Evolutionary conservation across 2,329 filamentous ascomycete species (phyloP).

Genomic region (Penicillium capsulatum): DNA sequence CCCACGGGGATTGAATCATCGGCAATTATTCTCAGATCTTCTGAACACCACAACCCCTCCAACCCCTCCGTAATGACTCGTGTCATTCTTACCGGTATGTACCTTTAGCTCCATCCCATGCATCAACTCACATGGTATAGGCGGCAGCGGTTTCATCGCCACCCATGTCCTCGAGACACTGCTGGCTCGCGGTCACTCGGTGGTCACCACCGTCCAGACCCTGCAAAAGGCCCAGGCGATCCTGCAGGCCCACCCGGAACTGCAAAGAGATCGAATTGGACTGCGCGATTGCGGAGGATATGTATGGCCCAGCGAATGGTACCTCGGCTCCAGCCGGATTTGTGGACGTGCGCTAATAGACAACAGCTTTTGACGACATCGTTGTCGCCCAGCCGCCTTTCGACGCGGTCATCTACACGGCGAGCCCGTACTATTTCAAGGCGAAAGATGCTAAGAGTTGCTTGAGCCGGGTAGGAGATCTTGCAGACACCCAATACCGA

Average conservation of each 20-base stretch:
- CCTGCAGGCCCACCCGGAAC: constrained; percentile 35
- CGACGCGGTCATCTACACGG: constrained; percentile 67
- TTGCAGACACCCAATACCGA: too few relatives aligned
- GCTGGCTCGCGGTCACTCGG: constrained; percentile 51
- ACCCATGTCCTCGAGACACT: constrained; percentile 56
- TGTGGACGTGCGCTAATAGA: constrained; percentile 12
- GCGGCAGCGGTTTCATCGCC: constrained; percentile 59
- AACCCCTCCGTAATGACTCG: too few relatives aligned
- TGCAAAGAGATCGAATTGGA: constrained; percentile 51
- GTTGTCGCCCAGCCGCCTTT: constrained; percentile 58
- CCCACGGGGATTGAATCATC: too few relatives aligned
- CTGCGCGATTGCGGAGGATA: constrained; percentile 64
- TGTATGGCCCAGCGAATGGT: constrained; percentile 49
- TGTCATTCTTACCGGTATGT: constrained; percentile 11
- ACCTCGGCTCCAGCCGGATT: neutral
- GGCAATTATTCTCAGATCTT: too few relatives aligned
- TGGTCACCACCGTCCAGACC: constrained; percentile 57
- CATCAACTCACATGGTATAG: constrained; percentile 16
- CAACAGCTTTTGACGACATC: constrained; percentile 62
- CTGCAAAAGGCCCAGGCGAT: constrained; percentile 53
- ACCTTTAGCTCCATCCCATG: neutral
- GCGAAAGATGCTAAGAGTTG: constrained; percentile 40
- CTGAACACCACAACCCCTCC: too few relatives aligned
- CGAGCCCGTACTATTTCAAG: constrained; percentile 65
- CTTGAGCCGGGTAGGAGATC: constrained; percentile 17